Evolutionary conservation across 2,329 filamentous ascomycete species (phyloP), one percentile per base, ranked within the genome.

Genomic region (Ascochyta fabae): DNA sequence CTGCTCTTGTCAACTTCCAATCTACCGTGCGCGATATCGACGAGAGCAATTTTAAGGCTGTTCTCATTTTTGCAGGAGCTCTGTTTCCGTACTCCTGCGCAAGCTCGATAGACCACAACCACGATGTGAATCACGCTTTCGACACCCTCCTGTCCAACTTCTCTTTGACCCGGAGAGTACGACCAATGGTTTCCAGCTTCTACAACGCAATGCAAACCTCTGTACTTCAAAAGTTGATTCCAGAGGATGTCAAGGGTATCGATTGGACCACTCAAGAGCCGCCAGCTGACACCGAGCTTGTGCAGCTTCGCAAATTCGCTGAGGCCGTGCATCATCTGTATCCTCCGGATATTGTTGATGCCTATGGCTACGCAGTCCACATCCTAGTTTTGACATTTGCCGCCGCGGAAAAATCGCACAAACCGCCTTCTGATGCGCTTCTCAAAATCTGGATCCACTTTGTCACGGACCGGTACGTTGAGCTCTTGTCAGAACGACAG

Each of bases 11-110:
- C 12, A 43, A 43, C 29, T 72, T 72, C 40, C 64, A 64, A 23
- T 45, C 39, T 27, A 57, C 56, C 4, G 60, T 72, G 3, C 54
- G 55, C 26, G 58, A 76, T 12, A 74, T 80, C 29, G 70, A 77
- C 6, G 61, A 73, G 4, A 71, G 69, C 13, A 77, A 77, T 44
- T 77, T 72, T 52, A 74, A 77, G 31, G 73, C 78, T 1, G 66
- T 78, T 9, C 70, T 67, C 7, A 72, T 36, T 35, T 67, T 61
- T 51, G 56, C 60, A 4, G 56, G 46, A 15, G 48, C 47, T 4
- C 38, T 68, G 1, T 69, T 68, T 19, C 69, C 68, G 7, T 68
- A 70, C 39, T 65, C 63, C 1, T 71, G 60, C 42, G 61, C 62
- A 16, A 41, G 62, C 34, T 57, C 62, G 5, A 41, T 66, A 12